Base-by-base conservation (phyloP, 495 filamentous ascomycete species). In the Xeromyces bisporus region DNA sequence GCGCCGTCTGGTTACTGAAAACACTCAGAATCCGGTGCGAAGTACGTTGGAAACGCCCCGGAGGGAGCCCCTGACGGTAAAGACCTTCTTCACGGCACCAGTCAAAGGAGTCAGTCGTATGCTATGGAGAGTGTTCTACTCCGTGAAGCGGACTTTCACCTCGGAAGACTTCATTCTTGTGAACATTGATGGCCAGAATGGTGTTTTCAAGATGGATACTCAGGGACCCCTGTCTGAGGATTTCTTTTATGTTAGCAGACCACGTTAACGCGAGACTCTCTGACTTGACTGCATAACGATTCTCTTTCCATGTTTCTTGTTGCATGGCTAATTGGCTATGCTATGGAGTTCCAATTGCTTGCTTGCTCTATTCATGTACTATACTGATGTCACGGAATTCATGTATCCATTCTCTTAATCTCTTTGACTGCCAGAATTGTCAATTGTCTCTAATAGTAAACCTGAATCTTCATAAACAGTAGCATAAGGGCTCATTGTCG, bases 131-230 rank as follows among this genome's bases (percentile, higher is more conserved):
- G 12, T 52, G 6, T 61, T 65, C 25, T 43, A 43, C 20, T 53
- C 50, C 15, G 34, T 66, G 16, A 55, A 53, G 6, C 56, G 58
- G 21, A 30, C 63, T 7, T 62, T 64, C 35, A 64, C 52, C 0
- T 47, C 50, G 12, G 62, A 67, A 18, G 58, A 58, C 24, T 60
- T 66, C 23, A 55, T 65, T 23, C 39, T 64, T 10, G 28, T 67
- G 23, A 48, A 60, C 29, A 38, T 64, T 26, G 43, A 58, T 13
- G 61, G 60, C 7, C 52, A 48, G 10, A 58, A 54, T 25, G 46
- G 50, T 12, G 38, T 39, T 6, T 54, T 57, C 39, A 44, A 56
- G 17, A 40, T 64, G 46, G 57, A 61, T 38, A 50, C 51, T 6
- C 48, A 51, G 27, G 60, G 60, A 2, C 55, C 38, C 18, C 33